Evolutionary conservation across 768 basidiomycete species (phyloP).

Genomic region (Kwoniella pini): DNA sequence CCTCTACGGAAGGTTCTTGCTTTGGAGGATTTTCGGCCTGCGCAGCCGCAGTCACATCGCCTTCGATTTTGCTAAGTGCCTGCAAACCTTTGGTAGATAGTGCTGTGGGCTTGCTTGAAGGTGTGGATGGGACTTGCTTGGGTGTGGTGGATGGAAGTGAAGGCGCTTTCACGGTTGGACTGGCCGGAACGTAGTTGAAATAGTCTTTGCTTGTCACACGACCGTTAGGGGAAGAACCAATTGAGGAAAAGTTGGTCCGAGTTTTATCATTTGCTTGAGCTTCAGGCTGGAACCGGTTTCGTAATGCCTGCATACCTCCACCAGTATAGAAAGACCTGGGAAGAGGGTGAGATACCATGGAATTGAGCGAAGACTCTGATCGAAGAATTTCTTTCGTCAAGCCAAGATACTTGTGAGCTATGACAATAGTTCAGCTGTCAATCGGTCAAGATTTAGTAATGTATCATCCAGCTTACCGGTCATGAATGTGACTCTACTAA

Average conservation of each 20-base stretch:
- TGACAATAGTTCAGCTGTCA: background rate
- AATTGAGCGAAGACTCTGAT: conserved; percentile 95
- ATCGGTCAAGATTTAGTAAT: background rate
- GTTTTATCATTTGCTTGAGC: conserved; percentile 11
- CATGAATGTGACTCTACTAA: conserved; percentile 95
- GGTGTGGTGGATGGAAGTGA: conserved; percentile 48
- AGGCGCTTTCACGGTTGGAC: conserved; percentile 40
- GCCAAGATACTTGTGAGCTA: conserved; percentile 87
- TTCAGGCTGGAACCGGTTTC: conserved; percentile 75
- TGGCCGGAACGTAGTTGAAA: conserved; percentile 51
- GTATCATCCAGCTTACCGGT: conserved; percentile 59
- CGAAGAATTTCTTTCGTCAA: conserved; percentile 91
- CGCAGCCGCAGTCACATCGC: background rate
- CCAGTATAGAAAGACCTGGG: conserved; percentile 88
- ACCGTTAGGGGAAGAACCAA: conserved; percentile 12
- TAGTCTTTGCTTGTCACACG: conserved; percentile 48
- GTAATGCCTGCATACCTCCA: conserved; percentile 82
- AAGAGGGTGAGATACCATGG: conserved; percentile 92
- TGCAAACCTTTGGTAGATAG: conserved; percentile 7
- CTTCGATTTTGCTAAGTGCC: conserved; percentile 18
- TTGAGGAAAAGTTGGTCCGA: conserved; percentile 7
- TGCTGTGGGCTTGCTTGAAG: conserved; percentile 12
- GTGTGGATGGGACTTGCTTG: conserved; percentile 27
- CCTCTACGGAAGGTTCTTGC: background rate
- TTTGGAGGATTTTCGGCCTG: background rate